Percentiles rank a stretch among this genome's conserved stretches.
Evolutionary conservation across 75 land plant species (phyloP).

Genomic region (Cunninghamia lanceolata): DNA sequence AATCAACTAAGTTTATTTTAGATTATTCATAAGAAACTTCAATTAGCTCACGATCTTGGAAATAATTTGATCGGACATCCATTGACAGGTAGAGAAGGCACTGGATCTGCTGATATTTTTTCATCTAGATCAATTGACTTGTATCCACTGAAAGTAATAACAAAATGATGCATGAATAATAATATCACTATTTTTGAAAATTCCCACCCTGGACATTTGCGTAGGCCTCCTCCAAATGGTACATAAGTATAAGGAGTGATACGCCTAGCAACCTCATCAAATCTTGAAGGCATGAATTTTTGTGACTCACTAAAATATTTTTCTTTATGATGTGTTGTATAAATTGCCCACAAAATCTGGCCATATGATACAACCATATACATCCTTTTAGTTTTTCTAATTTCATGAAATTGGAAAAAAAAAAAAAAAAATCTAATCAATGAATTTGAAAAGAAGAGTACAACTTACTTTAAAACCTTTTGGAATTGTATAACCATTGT

Average conservation of each 20-base stretch:
- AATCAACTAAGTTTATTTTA: too few species aligned
- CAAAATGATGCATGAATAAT: conserved; percentile 39
- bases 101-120: not conserved
- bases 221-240: conserved; percentile 63
- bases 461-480: too few species aligned
- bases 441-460: too few species aligned
- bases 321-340: conserved; percentile 5
- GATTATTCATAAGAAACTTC: too few species aligned
- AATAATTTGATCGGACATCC: too few species aligned
- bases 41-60: too few species aligned
- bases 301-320: conserved; percentile 27
- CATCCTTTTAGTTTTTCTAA: too few species aligned
- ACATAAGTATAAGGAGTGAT: conserved; percentile 51
- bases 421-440: too few species aligned
- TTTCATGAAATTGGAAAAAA: too few species aligned
- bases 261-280: conserved; percentile 16
- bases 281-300: conserved; percentile 32
- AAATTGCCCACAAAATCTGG: conserved; percentile 14
- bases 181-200: conserved; percentile 44
- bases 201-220: conserved; percentile 48
- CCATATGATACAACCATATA: too few species aligned
- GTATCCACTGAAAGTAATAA: not conserved
- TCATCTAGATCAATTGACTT: not conserved
- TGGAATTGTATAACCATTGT: too few species aligned
- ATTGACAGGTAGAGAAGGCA: too few species aligned